Conservation (phyloP, 2,329 filamentous ascomycete genomes). For the Sarocladium kiliense region DNA sequence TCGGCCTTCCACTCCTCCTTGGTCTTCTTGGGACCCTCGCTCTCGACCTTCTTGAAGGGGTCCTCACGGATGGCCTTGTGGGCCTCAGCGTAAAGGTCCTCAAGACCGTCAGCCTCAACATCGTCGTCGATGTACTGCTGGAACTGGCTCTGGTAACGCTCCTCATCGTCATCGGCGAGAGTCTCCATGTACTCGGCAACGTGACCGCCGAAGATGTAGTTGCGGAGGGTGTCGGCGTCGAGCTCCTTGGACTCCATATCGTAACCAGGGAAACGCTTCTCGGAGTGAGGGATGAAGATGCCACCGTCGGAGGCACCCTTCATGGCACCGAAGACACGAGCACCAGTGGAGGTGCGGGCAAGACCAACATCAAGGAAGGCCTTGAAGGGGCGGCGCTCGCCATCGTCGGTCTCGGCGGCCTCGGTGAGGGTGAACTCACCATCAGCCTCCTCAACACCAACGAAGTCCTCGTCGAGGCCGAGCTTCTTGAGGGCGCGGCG, state of each 20-base stretch:
- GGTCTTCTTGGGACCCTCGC: conserved; percentile 77
- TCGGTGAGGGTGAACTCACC: conserved; percentile 96
- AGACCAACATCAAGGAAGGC: conserved; percentile 97
- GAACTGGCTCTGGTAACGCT: conserved; percentile 99
- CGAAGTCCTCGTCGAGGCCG: conserved; percentile 85
- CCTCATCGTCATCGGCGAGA: conserved; percentile 98
- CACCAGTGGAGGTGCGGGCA: conserved; percentile 93
- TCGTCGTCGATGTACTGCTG: conserved; percentile 96
- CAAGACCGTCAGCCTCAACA: conserved; percentile 90
- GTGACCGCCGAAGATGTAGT: conserved; percentile 99
- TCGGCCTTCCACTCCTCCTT: conserved; percentile 97
- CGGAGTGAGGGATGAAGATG: conserved; percentile 94
- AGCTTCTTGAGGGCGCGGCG: conserved; percentile 97
- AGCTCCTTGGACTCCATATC: conserved; percentile 98
- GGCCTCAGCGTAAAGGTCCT: conserved; percentile 93
- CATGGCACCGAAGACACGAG: conserved; percentile 98
- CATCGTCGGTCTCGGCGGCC: conserved; percentile 84
- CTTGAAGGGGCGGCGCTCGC: conserved; percentile 98
- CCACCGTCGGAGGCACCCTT: conserved; percentile 99
- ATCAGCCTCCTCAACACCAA: conserved; percentile 93
- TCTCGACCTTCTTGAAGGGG: conserved; percentile 88
- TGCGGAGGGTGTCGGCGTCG: conserved; percentile 92
- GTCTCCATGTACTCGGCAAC: conserved; percentile 99
- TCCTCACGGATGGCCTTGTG: conserved; percentile 97
- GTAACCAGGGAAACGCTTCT: conserved; percentile 99